Percentiles rank a stretch among this genome's conserved stretches.
phyloP scores from a whole-genome alignment of 495 filamentous ascomycete species.

The Penicillium roqueforti region DNA sequence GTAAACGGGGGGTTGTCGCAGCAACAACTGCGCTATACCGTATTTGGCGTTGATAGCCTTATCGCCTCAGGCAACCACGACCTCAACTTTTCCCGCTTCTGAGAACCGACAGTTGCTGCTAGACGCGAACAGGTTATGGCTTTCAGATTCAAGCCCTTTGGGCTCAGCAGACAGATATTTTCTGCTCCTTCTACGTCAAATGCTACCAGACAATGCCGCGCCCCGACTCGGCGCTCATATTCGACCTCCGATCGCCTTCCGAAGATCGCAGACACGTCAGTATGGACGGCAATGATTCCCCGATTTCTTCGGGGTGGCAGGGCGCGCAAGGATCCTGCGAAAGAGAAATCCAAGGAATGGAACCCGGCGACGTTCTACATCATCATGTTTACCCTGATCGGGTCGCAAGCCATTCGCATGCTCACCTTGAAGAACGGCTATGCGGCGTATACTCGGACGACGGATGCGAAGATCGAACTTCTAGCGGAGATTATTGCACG shows the following conservation, averaged over 20 bases:
- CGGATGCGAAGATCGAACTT: slow-evolving; percentile 72
- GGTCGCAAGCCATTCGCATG: slow-evolving; percentile 90
- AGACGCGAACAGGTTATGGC: slow-evolving; percentile 11
- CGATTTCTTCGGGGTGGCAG: slow-evolving; percentile 41
- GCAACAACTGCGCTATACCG: slow-evolving; percentile 34
- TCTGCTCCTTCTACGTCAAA: background rate
- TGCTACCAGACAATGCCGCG: slow-evolving; percentile 5
- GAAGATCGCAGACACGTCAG: slow-evolving; percentile 57
- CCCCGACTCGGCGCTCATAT: slow-evolving; percentile 22
- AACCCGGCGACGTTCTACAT: slow-evolving; percentile 95
- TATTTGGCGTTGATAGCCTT: slow-evolving; percentile 14
- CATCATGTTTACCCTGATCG: slow-evolving; percentile 83
- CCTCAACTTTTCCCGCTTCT: slow-evolving; percentile 11
- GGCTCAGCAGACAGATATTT: slow-evolving; percentile 5
- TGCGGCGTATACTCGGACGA: slow-evolving; percentile 62
- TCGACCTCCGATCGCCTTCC: slow-evolving; percentile 43
- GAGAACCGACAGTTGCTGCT: background rate
- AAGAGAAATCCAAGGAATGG: slow-evolving; percentile 64
- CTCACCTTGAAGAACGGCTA: slow-evolving; percentile 75
- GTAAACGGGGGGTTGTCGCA: slow-evolving; percentile 37
- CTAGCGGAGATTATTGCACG: slow-evolving; percentile 79
- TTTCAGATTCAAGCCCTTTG: slow-evolving; percentile 13
- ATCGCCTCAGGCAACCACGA: slow-evolving; percentile 16
- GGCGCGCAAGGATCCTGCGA: slow-evolving; percentile 30
- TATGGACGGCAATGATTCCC: slow-evolving; percentile 68